phyloP scores from a whole-genome alignment of 164 flowering plant species.

The Platanus orientalis region DNA sequence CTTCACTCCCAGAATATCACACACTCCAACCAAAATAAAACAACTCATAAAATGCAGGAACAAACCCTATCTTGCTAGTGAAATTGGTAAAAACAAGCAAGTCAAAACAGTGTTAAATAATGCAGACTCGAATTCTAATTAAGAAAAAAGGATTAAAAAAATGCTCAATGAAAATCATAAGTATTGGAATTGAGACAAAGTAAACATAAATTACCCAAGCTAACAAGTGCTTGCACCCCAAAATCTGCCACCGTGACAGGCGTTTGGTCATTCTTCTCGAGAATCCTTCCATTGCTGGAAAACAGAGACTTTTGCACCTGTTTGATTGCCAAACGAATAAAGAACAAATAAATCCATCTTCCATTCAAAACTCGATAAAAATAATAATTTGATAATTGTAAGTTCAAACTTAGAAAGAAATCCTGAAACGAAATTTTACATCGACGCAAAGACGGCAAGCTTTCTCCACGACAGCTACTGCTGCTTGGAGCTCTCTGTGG shows the following conservation, averaged over 20 bases:
- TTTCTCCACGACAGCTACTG: slow-evolving; percentile 69
- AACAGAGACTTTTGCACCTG: slow-evolving; percentile 69
- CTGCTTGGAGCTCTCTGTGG: slow-evolving; percentile 72
- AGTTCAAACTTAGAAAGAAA: neutral
- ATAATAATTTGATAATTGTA: neutral
- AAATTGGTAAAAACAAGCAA: neutral
- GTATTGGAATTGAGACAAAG: neutral
- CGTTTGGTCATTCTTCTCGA: slow-evolving; percentile 77
- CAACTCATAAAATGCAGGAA: too few species aligned
- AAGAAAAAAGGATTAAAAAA: neutral
- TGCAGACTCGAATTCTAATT: neutral
- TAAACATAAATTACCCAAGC: slow-evolving; percentile 53
- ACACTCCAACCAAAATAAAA: too few species aligned
- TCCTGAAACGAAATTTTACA: slow-evolving; percentile 29
- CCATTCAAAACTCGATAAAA: slow-evolving; percentile 2
- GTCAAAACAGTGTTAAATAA: neutral
- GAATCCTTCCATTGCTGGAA: slow-evolving; percentile 45
- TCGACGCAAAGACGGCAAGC: slow-evolving; percentile 87
- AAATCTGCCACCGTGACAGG: slow-evolving; percentile 93
- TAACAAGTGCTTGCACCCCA: slow-evolving; percentile 84
- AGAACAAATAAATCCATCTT: slow-evolving; percentile 6
- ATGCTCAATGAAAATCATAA: neutral
- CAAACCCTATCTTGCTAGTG: too few species aligned
- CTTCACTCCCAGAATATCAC: too few species aligned
- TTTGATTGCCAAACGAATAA: neutral